Base-by-base conservation (phyloP, 2,329 filamentous ascomycete species). In the Bretziella fagacearum region DNA sequence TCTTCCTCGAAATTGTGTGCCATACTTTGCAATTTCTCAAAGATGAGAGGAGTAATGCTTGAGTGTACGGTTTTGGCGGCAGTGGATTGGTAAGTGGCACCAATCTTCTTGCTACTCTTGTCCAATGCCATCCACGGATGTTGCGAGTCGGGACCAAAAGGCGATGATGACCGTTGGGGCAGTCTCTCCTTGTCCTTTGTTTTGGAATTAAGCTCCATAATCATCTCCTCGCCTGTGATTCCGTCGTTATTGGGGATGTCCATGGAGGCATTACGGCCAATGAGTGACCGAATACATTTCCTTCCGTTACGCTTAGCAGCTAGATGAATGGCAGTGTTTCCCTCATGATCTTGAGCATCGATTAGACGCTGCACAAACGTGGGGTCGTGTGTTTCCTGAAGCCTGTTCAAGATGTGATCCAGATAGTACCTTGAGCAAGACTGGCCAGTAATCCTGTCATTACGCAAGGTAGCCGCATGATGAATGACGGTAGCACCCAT, bases 381-480 rank as follows among this genome's bases (percentile, higher is more conserved):
- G 6, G 79, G 79, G 4, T 84, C 77, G 54, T 83, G 76, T 1
- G 78, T 76, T 56, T 93, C 84, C 52, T 79, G 76, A 51, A 98
- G 74, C 60, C 81, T 86, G 61, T 93, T 89, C 47, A 96, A 70
- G 52, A 96, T 79, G 53, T 81, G 81, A 60, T 96, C 89, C 26
- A 94, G 74, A 62, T 98, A 98, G 61, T 96, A 96, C 27, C 85
- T 75, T 26, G 87, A 86, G 57, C 84, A 93, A 18, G 83, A 80
- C 58, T 87, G 86, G 61, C 89, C 94, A 52, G 82, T 83, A 4
- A 73, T 65, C 44, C 85, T 81, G 45, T 81, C 84, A 55, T 79
- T 79, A 49, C 89, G 93, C 56, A 89, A 89, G 46, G 83, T 81
- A 15, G 87, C 84, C 36, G 93, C 87, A 60, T 96, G 89, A 58